Evolutionary conservation across 805 yeast genomes (phyloP).

Genomic region (Starmerella tilneyi): DNA sequence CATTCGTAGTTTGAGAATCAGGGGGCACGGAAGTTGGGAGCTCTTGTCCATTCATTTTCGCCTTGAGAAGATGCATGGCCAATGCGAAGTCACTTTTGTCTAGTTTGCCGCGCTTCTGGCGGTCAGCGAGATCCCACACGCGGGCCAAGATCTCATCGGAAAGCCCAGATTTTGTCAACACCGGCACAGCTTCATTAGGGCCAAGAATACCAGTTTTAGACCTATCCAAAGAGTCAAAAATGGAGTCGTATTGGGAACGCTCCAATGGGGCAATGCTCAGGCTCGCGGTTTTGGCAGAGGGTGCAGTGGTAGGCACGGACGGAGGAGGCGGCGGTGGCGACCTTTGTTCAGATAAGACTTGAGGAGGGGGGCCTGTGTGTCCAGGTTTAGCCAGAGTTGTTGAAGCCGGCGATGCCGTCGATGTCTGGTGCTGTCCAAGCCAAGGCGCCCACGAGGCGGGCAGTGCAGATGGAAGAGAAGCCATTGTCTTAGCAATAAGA

Average conservation of each 20-base stretch:
- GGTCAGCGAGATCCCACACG: conserved; percentile 91
- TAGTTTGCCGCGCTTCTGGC: conserved; percentile 75
- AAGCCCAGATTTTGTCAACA: conserved; percentile 77
- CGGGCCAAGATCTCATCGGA: conserved; percentile 75
- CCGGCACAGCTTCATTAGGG: conserved; percentile 76
- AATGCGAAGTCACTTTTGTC: conserved; percentile 75
- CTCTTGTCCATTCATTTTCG: conserved; percentile 62
- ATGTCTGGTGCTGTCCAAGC: conserved; percentile 21
- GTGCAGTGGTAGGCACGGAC: too few relatives aligned
- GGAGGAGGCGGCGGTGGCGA: conserved; percentile 2
- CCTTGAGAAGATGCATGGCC: conserved; percentile 87
- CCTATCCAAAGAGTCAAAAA: conserved; percentile 72
- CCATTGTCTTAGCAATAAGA: conserved; percentile 53
- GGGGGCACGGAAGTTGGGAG: conserved; percentile 47
- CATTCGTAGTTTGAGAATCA: conserved; percentile 3
- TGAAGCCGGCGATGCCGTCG: background rate
- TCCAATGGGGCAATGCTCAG: conserved; percentile 65
- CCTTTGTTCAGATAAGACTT: background rate
- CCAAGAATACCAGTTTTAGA: conserved; percentile 49
- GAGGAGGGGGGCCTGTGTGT: background rate
- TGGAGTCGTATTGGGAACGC: conserved; percentile 64
- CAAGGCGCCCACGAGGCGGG: conserved; percentile 34
- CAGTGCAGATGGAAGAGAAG: conserved; percentile 43
- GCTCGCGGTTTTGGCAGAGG: conserved; percentile 3
- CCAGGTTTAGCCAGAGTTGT: conserved; percentile 6